Base-by-base conservation (phyloP, 345 rosid genomes). In the Sisymbrium altissimum region DNA sequence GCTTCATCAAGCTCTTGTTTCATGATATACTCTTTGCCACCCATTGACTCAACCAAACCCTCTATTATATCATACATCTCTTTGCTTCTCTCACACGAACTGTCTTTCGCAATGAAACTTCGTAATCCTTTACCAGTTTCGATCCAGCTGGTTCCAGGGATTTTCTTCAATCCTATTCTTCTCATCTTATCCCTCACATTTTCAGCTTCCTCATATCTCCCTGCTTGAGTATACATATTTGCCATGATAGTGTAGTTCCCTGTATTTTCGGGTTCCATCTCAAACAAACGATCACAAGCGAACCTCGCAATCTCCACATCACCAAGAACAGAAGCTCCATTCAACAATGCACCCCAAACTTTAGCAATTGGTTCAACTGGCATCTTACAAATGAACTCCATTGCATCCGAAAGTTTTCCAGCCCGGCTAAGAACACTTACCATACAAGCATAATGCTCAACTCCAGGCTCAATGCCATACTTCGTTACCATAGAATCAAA, bases 151-250 rank as follows among this genome's bases (percentile, higher is more conserved):
- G 81, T 78, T 15, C 96, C 96, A 10, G 97, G 68, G 62, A 83
- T 72, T 86, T 93, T 93, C 83, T 82, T 88, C 84, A 89, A 58
- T 38, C 97, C 97, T n/a, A 56, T 33, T 41, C 58, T 73, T 29
- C 29, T 76, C 94, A 89, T 86, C 71, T 73, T 86, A 38, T 84
- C 81, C 82, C 95, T 85, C 1, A 88, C 76, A 54, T 36, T 79
- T 55, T 88, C 91, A n/a, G 93, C 97, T 77, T 93, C 95, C 68
- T 84, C 83, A 91, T 92, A 88, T 82, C 86, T 91, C 76, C 91
- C 96, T 14, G 93, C 87, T 76, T 85, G 88, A 5, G 98, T 76
- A 71, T 86, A 88, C 25, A 91, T 43, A 75, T 91, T 93, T 53
- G 96, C 92, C 96, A 93, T 86, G 58, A 88, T 68, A 55, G 86